Conservation (phyloP, 2,329 filamentous ascomycete genomes). For the Trichophyton benhamiae region DNA sequence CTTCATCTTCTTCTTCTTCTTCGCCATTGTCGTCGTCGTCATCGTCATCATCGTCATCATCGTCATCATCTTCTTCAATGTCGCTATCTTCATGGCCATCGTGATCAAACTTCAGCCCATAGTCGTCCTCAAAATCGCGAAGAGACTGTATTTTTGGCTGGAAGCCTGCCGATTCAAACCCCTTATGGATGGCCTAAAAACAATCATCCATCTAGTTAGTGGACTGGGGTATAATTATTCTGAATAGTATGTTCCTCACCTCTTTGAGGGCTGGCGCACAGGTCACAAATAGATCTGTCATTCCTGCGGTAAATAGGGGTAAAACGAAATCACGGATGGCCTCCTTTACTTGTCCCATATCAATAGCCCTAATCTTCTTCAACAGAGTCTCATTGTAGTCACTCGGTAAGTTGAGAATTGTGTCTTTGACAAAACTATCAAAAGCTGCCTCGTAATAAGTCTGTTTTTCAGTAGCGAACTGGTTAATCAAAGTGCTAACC, state of each 20-base stretch:
- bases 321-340: slow-evolving; percentile 64
- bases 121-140: slow-evolving; percentile 76
- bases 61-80: slow-evolving; percentile 35
- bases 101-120: slow-evolving; percentile 58
- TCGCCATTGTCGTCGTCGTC: slow-evolving; percentile 12
- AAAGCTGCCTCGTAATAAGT: slow-evolving; percentile 73
- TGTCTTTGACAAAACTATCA: slow-evolving; percentile 70
- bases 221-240: not conserved
- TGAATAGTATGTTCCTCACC: slow-evolving; percentile 39
- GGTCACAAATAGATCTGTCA: slow-evolving; percentile 75
- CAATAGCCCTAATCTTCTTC: slow-evolving; percentile 62
- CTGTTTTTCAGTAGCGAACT: slow-evolving; percentile 75
- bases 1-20: slow-evolving; percentile 33
- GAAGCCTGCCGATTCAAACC: slow-evolving; percentile 66
- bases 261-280: slow-evolving; percentile 77
- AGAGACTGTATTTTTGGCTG: slow-evolving; percentile 61
- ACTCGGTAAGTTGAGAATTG: slow-evolving; percentile 60
- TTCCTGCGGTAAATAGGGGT: slow-evolving; percentile 66
- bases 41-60: slow-evolving; percentile 32
- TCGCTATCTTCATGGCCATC: slow-evolving; percentile 50
- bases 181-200: slow-evolving; percentile 57
- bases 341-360: slow-evolving; percentile 59
- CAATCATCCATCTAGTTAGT: slow-evolving; percentile 5
- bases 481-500: slow-evolving; percentile 76
- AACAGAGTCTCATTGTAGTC: slow-evolving; percentile 70